These are phyloP conservation scores for Syzygium oleosum DNA, from an alignment of 345 rosid species.

Conservation along the genomic window DNA sequence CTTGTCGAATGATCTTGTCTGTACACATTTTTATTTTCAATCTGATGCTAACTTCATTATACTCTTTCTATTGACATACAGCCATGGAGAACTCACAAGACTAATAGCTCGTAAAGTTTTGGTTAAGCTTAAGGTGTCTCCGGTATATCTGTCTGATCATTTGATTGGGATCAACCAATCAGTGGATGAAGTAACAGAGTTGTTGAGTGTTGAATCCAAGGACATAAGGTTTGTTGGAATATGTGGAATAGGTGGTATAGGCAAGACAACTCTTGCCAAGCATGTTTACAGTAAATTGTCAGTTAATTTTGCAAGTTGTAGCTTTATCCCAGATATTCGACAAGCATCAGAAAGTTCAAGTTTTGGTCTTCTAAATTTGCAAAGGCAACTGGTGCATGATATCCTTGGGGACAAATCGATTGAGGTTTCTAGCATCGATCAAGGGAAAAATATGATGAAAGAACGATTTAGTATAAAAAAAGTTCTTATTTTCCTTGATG, in stretches of 20 bases:
- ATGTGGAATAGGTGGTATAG: background rate
- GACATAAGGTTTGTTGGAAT: background rate
- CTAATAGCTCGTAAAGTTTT: background rate
- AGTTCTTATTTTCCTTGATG: background rate
- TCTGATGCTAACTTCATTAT: no score
- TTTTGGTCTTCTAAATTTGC: background rate
- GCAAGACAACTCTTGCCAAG: conserved; percentile 2
- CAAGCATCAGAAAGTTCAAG: background rate
- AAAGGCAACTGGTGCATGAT: background rate
- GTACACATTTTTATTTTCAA: no score
- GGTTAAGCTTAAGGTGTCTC: background rate
- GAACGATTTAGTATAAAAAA: background rate
- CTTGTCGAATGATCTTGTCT: no score
- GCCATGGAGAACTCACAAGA: background rate
- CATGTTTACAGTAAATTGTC: background rate
- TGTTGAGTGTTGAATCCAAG: background rate
- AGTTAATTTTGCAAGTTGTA: background rate
- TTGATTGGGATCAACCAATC: background rate
- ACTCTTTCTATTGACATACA: background rate
- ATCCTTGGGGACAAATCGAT: background rate
- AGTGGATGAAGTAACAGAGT: background rate
- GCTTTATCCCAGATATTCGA: background rate
- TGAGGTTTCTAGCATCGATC: background rate
- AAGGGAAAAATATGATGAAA: background rate
- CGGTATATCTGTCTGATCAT: background rate